Evolutionary conservation across 2,329 filamentous ascomycete species (phyloP).

Genomic region (Arthrobotrys iridis): DNA sequence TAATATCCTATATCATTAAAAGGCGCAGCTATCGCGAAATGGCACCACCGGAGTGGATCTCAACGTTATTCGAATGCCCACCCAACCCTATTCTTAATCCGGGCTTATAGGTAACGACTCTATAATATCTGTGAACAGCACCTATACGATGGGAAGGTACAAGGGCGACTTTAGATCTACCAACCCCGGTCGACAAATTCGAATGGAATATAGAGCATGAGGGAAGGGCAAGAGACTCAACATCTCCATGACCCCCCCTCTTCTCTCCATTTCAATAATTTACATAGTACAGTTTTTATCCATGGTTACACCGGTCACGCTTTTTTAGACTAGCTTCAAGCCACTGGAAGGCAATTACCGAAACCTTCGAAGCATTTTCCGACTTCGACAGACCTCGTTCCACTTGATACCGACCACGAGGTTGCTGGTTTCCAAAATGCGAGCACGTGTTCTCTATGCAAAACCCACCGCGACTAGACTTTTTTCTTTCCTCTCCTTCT

Average conservation of each 20-base stretch:
- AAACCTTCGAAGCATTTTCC: neutral
- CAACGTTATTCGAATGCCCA: conserved; percentile 10
- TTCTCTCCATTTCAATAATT: neutral
- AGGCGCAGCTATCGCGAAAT: conserved; percentile 1
- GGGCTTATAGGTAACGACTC: neutral
- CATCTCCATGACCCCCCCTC: neutral
- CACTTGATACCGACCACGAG: conserved; percentile 7
- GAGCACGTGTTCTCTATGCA: conserved; percentile 13
- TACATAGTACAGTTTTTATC: neutral
- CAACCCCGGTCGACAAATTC: too few species aligned
- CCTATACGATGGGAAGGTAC: neutral
- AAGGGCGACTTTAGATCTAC: neutral
- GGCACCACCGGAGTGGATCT: conserved; percentile 6
- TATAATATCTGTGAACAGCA: neutral
- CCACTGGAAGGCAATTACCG: conserved; percentile 9
- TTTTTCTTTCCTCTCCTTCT: too few species aligned
- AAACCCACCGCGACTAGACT: neutral
- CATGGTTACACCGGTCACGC: neutral
- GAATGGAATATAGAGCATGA: neutral
- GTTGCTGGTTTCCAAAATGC: conserved; percentile 15
- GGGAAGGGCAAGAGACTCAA: neutral
- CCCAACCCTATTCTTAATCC: neutral
- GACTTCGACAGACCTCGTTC: conserved; percentile 3
- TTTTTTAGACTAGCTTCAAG: neutral
- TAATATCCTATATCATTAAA: neutral